A percentile compares a stretch with the other conserved stretches of the same genome.
Evolutionary conservation across 169 alveolate genomes (phyloP).

Genomic region (Besnoitia besnoiti): DNA sequence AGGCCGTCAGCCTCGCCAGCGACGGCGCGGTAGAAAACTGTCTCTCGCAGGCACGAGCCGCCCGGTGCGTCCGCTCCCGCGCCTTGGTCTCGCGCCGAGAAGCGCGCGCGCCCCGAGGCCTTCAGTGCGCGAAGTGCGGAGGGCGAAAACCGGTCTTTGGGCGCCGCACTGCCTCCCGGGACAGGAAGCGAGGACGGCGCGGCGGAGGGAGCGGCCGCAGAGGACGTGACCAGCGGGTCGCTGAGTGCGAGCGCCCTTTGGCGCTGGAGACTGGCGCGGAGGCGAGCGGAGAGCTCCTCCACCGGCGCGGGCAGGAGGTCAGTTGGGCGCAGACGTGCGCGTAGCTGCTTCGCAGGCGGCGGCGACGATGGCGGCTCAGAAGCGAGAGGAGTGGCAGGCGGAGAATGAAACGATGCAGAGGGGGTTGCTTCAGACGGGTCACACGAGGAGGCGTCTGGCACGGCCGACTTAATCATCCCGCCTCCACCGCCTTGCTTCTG

Average conservation of each 20-base stretch:
- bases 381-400: neutral
- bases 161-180: neutral
- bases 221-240: neutral
- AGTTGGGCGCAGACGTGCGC: too few relatives aligned
- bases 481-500: too few relatives aligned
- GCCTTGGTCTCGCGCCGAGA: neutral
- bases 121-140: neutral
- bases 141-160: neutral
- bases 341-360: neutral
- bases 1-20: conserved; percentile 67
- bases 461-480: neutral
- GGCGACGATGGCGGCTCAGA: neutral
- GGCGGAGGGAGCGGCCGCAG: neutral
- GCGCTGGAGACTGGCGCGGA: neutral
- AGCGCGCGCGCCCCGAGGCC: neutral
- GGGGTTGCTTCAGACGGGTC: neutral
- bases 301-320: neutral
- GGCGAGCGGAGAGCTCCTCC: neutral
- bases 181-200: neutral
- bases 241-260: neutral
- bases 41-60: neutral
- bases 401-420: neutral
- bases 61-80: neutral
- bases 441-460: neutral
- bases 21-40: conserved; percentile 45